These are phyloP conservation scores for Fusarium sacchari DNA, from an alignment of 2,329 filamentous ascomycete genomes.

Conservation along the genomic window DNA sequence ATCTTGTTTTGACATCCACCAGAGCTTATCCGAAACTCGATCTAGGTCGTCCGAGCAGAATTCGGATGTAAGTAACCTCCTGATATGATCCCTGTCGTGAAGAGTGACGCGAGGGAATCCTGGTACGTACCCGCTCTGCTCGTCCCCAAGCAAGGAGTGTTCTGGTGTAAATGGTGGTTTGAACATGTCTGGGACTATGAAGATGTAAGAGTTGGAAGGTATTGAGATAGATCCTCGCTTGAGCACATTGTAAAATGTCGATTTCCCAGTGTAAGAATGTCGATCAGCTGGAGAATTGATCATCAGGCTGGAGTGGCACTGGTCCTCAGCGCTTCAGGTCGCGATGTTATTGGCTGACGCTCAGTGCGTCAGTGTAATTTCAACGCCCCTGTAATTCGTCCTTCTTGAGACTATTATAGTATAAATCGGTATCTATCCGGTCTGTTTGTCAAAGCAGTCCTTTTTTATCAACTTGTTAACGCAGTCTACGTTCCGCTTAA, in stretches of 20 bases:
- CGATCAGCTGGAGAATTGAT: neutral
- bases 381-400: neutral
- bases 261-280: neutral
- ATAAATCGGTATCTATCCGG: neutral
- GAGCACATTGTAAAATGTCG: rapidly evolving
- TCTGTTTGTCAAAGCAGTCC: neutral
- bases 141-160: neutral
- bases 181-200: rapidly evolving
- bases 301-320: too few relatives aligned
- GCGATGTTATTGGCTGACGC: neutral
- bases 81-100: neutral
- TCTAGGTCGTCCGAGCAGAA: neutral
- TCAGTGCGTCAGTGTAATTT: neutral
- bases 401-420: neutral
- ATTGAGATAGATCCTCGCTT: neutral
- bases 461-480: neutral
- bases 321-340: neutral
- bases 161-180: neutral
- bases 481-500: too few relatives aligned
- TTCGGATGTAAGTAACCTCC: neutral
- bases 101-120: neutral
- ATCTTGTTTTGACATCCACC: constrained; percentile 8
- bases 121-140: neutral
- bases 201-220: rapidly evolving
- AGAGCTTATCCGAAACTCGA: neutral